Evolutionary conservation across 2,329 filamentous ascomycete species (phyloP).

Genomic region (Dothistroma septosporum): DNA sequence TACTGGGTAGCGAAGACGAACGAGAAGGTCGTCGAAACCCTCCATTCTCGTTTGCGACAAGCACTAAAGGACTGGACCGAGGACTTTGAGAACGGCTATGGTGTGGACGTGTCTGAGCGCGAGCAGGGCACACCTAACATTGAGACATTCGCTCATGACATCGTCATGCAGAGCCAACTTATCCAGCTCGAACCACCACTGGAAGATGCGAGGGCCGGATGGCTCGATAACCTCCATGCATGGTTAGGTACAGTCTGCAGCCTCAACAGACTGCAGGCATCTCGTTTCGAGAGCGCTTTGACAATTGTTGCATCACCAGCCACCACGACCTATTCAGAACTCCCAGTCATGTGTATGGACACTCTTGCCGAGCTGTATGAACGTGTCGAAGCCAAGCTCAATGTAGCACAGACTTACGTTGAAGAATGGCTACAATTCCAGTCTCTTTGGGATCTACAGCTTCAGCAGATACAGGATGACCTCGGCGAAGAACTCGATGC

Average conservation of each 20-base stretch:
- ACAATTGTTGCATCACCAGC: slow-evolving; percentile 57
- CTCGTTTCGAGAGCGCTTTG: slow-evolving; percentile 85
- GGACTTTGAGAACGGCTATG: slow-evolving; percentile 62
- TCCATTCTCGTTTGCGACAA: slow-evolving; percentile 76
- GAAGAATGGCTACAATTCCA: slow-evolving; percentile 99
- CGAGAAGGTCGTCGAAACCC: slow-evolving; percentile 71
- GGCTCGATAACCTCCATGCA: slow-evolving; percentile 86
- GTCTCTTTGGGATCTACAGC: slow-evolving; percentile 94
- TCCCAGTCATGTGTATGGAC: slow-evolving; percentile 78
- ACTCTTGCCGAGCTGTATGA: slow-evolving; percentile 76
- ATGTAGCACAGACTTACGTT: slow-evolving; percentile 77
- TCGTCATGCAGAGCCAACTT: slow-evolving; percentile 96
- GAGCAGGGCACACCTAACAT: slow-evolving; percentile 59
- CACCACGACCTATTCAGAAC: slow-evolving; percentile 72
- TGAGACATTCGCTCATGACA: slow-evolving; percentile 75
- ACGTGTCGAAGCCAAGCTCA: slow-evolving; percentile 76
- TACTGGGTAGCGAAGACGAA: slow-evolving; percentile 91
- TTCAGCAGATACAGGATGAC: slow-evolving; percentile 88
- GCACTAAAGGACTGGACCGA: slow-evolving; percentile 85
- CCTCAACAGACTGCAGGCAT: slow-evolving; percentile 88
- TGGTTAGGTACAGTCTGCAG: slow-evolving; percentile 94
- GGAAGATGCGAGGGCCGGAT: slow-evolving; percentile 85
- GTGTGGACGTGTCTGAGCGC: slow-evolving; percentile 33
- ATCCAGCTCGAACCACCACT: slow-evolving; percentile 94
- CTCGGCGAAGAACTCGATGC: slow-evolving; percentile 85